These are phyloP conservation scores for Fraxinus baroniana DNA, from an alignment of 305 asterid species.

Conservation along the genomic window DNA sequence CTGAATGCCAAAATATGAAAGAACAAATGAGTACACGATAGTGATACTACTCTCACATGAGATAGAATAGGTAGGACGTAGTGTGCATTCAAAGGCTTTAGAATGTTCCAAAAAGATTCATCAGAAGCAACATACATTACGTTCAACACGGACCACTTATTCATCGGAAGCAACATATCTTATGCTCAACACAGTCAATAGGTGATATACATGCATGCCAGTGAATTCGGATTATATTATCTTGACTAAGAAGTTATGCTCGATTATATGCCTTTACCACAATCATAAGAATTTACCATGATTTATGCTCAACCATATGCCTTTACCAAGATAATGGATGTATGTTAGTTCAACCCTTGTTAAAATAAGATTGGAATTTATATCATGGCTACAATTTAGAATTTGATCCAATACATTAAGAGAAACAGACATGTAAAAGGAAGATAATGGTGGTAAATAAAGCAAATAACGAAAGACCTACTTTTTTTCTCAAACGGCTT, in stretches of 20 bases:
- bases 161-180: not conserved
- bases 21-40: not conserved
- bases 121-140: not conserved
- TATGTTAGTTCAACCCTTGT: not conserved
- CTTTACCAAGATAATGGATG: not conserved
- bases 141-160: not conserved
- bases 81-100: not conserved
- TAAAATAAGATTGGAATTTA: not conserved
- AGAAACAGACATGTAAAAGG: constrained; percentile 8
- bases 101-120: not conserved
- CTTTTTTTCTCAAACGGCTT: constrained; percentile 96
- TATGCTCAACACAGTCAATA: not conserved
- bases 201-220: not conserved
- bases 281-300: not conserved
- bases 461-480: constrained; percentile 20
- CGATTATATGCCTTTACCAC: not conserved
- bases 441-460: constrained; percentile 5
- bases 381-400: not conserved
- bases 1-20: constrained; percentile 38
- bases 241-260: not conserved
- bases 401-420: not conserved
- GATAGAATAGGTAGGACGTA: not conserved
- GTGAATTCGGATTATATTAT: not conserved
- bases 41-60: not conserved
- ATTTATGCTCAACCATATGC: not conserved